Percentiles rank a stretch among this genome's conserved stretches.
These are phyloP conservation scores for Macrocystidia cucumis DNA, from an alignment of 1,284 basidiomycete species.

Conservation along the genomic window DNA sequence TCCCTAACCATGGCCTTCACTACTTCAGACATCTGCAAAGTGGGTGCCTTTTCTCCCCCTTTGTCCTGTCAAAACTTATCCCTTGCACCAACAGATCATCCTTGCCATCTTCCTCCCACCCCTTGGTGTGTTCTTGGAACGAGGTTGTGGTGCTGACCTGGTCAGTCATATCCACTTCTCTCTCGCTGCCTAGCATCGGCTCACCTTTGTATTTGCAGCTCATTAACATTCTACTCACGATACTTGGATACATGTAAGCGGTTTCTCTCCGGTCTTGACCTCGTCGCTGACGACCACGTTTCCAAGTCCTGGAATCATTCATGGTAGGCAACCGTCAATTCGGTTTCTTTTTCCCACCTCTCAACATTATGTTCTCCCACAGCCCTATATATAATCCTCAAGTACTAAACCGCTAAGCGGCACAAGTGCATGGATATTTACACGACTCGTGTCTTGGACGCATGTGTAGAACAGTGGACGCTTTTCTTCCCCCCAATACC, in stretches of 20 bases:
- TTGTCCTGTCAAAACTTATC: too few relatives aligned
- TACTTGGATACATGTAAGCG: slow-evolving; percentile 64
- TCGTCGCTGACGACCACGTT: slow-evolving; percentile 8
- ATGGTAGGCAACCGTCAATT: slow-evolving; percentile 34
- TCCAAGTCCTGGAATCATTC: slow-evolving; percentile 65
- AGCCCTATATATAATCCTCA: slow-evolving; percentile 74
- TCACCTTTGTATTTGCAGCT: slow-evolving; percentile 26
- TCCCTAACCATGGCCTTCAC: slow-evolving; percentile 71
- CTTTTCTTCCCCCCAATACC: slow-evolving; percentile 1
- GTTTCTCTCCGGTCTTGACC: slow-evolving; percentile 3
- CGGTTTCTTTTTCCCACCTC: slow-evolving; percentile 1
- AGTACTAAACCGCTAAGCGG: slow-evolving; percentile 26
- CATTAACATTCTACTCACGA: slow-evolving; percentile 66
- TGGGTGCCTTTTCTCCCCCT: slow-evolving; percentile 16
- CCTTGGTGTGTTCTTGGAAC: slow-evolving; percentile 73
- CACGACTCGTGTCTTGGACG: too few relatives aligned
- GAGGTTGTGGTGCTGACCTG: slow-evolving; percentile 66
- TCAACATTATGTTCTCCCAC: slow-evolving; percentile 8
- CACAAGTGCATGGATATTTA: too few relatives aligned
- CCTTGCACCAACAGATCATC: slow-evolving; percentile 28
- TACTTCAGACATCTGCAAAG: slow-evolving; percentile 69
- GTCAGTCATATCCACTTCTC: slow-evolving; percentile 22
- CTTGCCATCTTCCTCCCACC: slow-evolving; percentile 72
- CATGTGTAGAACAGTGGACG: too few relatives aligned
- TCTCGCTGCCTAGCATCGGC: slow-evolving; percentile 3